phyloP scores from a whole-genome alignment of 768 basidiomycete species.

The Xerocomellus intermedius region DNA sequence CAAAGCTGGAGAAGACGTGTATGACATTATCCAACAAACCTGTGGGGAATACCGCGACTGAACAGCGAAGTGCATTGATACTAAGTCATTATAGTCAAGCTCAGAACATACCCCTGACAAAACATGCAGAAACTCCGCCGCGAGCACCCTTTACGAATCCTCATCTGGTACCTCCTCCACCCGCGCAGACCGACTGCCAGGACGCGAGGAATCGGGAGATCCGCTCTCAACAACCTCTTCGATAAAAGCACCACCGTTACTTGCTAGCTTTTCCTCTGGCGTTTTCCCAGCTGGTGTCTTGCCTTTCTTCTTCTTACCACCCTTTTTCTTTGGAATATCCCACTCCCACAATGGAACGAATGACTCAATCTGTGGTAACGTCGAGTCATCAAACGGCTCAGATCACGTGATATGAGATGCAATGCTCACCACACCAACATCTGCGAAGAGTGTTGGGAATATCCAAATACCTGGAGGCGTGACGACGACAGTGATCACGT shows the following conservation, averaged over 20 bases:
- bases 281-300: constrained; percentile 34
- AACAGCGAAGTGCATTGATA: neutral
- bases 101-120: neutral
- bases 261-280: constrained; percentile 40
- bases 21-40: neutral
- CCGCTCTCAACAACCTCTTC: constrained; percentile 36
- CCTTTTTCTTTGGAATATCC: constrained; percentile 79
- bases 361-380: constrained; percentile 76
- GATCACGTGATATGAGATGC: neutral
- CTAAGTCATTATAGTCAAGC: neutral
- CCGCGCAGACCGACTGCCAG: constrained; percentile 37
- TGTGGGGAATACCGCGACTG: constrained; percentile 41
- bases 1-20: neutral
- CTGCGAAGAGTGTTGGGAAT: constrained; percentile 96
- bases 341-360: constrained; percentile 98
- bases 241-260: constrained; percentile 40
- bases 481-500: constrained; percentile 84
- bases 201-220: constrained; percentile 32
- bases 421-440: constrained; percentile 91
- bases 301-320: constrained; percentile 61
- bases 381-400: neutral
- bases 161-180: constrained; percentile 49
- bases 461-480: constrained; percentile 96
- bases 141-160: constrained; percentile 21
- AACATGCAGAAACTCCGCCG: neutral